A percentile compares a stretch with the other conserved stretches of the same genome.
These are phyloP conservation scores for Salpingoeca rosetta DNA, from an alignment of 78 protist genomes.

Conservation along the genomic window DNA sequence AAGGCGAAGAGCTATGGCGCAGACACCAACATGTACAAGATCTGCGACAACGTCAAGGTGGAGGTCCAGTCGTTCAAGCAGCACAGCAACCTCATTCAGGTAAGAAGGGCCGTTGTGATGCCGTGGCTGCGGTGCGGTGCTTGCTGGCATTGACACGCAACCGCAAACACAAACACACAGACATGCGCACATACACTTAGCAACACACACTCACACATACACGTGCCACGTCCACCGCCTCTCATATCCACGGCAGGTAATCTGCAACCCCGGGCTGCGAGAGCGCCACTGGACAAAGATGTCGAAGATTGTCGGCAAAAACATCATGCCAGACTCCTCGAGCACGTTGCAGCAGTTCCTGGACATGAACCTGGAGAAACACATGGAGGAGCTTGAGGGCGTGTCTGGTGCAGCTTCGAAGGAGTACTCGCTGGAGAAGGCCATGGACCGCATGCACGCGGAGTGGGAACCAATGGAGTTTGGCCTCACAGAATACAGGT, in stretches of 20 bases:
- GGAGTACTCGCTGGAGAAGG: conserved; percentile 64
- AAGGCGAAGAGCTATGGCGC: conserved; percentile 60
- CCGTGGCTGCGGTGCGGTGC: not conserved
- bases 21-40: conserved; percentile 48
- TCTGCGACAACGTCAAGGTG: conserved; percentile 6
- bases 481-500: no score
- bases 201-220: no score
- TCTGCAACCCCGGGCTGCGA: conserved; percentile 62
- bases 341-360: conserved; percentile 15
- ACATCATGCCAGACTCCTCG: conserved; percentile 11
- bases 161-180: no score
- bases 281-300: conserved; percentile 72
- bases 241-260: conserved; percentile 23
- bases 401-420: conserved; percentile 40
- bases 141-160: not conserved
- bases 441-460: conserved; percentile 48
- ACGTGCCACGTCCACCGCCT: no score
- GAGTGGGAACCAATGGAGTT: conserved; percentile 46
- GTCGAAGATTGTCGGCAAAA: conserved; percentile 19
- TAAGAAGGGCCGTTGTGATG: not conserved
- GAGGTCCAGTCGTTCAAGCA: not conserved
- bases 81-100: conserved; percentile 17
- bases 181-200: no score
- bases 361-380: conserved; percentile 21
- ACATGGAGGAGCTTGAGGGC: conserved; percentile 27